phyloP scores from a whole-genome alignment of 768 basidiomycete species.

The Daedaleopsis nitida region DNA sequence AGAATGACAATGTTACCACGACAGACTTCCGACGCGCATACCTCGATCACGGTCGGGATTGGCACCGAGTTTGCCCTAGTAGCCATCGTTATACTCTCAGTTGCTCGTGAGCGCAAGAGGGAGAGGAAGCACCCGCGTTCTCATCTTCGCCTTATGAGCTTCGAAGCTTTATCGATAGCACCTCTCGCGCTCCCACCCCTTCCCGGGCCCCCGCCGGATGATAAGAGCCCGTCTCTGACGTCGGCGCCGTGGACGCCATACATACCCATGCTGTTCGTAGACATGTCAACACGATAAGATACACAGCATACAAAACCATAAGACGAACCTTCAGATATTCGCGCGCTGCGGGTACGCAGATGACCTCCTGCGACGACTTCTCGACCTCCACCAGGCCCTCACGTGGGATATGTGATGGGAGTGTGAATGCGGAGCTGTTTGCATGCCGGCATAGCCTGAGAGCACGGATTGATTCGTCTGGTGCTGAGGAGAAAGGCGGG shows the following conservation, averaged over 20 bases:
- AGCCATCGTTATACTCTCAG: constrained; percentile 44
- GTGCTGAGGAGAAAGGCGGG: background rate
- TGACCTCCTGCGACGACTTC: constrained; percentile 3
- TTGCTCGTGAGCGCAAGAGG: background rate
- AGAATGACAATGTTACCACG: background rate
- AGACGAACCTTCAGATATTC: background rate
- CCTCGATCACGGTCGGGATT: constrained; percentile 60
- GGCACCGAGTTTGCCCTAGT: constrained; percentile 62
- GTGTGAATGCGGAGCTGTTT: background rate
- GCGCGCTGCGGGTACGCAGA: background rate
- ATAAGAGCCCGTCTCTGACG: no score
- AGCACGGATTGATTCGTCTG: background rate
- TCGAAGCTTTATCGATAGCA: background rate
- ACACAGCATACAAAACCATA: background rate
- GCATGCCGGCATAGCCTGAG: constrained; percentile 4
- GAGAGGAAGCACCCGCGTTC: background rate
- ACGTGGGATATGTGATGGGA: background rate
- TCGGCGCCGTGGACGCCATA: background rate
- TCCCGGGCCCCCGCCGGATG: background rate
- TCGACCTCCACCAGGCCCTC: background rate
- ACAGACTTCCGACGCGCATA: constrained; percentile 23
- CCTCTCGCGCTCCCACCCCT: background rate
- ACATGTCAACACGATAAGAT: constrained; percentile 9
- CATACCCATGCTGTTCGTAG: background rate
- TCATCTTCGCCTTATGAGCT: background rate